phyloP scores from a whole-genome alignment of 768 basidiomycete genomes.

The Xerocomus potaroensis region DNA sequence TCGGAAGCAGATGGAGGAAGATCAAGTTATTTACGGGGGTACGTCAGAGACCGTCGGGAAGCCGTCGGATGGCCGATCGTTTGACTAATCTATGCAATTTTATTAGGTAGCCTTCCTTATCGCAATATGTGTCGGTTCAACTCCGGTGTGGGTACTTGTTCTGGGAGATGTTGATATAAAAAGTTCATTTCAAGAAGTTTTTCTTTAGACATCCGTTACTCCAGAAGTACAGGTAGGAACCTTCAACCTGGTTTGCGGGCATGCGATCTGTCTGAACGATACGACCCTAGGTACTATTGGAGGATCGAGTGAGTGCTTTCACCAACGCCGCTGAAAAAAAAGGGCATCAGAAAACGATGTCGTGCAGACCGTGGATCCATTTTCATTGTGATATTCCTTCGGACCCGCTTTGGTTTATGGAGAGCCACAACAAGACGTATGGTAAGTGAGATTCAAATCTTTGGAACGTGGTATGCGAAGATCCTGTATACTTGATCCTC shows the following conservation, averaged over 20 bases:
- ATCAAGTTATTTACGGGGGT: constrained; percentile 49
- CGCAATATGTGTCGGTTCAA: constrained; percentile 79
- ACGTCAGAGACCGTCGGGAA: constrained; percentile 10
- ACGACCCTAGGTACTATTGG: constrained; percentile 25
- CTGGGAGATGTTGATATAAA: neutral
- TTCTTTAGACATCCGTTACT: constrained; percentile 41
- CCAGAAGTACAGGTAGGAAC: constrained; percentile 27
- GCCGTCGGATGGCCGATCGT: neutral
- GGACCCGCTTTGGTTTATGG: constrained; percentile 56
- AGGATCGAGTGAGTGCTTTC: constrained; percentile 22
- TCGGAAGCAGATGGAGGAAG: constrained; percentile 47
- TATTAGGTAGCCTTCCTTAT: constrained; percentile 36
- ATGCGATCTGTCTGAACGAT: neutral
- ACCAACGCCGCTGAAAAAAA: constrained; percentile 37
- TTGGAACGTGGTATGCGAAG: neutral
- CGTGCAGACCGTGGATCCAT: constrained; percentile 43
- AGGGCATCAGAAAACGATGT: constrained; percentile 10
- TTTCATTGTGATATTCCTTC: constrained; percentile 50
- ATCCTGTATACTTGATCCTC: neutral
- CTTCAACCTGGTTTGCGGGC: neutral
- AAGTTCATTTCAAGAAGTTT: constrained; percentile 32
- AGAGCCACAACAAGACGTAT: constrained; percentile 50
- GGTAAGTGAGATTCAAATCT: constrained; percentile 28
- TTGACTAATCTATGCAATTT: neutral
- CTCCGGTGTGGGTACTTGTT: constrained; percentile 47